Evolutionary conservation across 192 early-diverging fungal genomes (phyloP), one percentile per base, ranked within the genome.

Genomic region (Backusella liffmaniae): DNA sequence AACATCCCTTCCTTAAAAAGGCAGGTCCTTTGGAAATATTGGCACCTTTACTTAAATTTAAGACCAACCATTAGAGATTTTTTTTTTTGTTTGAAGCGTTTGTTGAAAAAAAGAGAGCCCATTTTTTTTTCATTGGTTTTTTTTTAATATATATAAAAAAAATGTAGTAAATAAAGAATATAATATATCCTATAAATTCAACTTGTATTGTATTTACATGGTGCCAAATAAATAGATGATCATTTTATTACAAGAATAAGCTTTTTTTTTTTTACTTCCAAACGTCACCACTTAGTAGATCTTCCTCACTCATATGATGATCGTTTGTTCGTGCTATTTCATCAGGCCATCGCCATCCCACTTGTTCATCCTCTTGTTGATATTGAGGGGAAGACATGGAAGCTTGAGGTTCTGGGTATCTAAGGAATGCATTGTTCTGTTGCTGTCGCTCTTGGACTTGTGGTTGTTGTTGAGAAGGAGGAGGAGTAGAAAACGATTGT

Each of bases 1-100:
- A 90, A 86, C 96, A 98, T 74, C 90, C 91, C 15, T 95, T 94
- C 85, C 76, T 96, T 74, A 77, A 83, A 69, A 88, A 86, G 41
- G 81, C 92, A n/a, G 92, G 88, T 66, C 88, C 90, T 36, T 77
- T 91, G 46, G 76, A 82, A 13, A 83, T 89, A 26, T 85, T 94
- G 53, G 87, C 91, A 32, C 88, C 92, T 62, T 69, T 92, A 44
- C 87, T 94, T 69, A 88, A 90, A 4, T 89, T 86, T 73, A 87
- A 87, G 73, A 76, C 15, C 23, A 78, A 82, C 42, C 74, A 84
- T 72, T 82, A 82, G 69, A 72, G 36, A 65, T 69, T 34, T 6
- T 70, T 46, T 29, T 23, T 26, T 49, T 12, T 70, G 21, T 5
- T 3, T 10, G 8, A 21, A 59, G 53, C 53, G 23, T 21, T n/a